Evolutionary conservation across 768 basidiomycete genomes (phyloP).

Genomic region (Auriculariales sp.): DNA sequence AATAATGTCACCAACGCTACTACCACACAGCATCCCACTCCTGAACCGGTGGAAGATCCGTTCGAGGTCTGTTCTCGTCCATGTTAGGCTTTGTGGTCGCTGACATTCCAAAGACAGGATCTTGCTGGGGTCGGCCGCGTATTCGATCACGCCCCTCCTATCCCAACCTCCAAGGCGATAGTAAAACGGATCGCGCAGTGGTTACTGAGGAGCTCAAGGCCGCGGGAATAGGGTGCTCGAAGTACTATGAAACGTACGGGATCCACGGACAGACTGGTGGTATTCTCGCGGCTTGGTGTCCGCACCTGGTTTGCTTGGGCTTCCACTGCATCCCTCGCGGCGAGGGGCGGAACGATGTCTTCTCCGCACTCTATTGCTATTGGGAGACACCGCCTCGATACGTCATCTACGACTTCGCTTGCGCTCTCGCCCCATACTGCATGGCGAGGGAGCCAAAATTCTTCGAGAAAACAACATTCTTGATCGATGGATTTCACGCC

Average conservation of each 20-base stretch:
- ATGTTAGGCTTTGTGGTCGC: not conserved
- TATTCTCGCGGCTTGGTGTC: no score
- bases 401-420: slow-evolving; percentile 20
- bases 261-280: no score
- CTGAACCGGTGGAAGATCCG: not conserved
- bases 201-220: not conserved
- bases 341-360: slow-evolving; percentile 25
- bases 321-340: slow-evolving; percentile 20
- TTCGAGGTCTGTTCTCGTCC: not conserved
- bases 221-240: no score
- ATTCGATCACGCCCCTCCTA: not conserved
- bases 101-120: not conserved
- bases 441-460: slow-evolving; percentile 15
- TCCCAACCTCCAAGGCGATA: not conserved
- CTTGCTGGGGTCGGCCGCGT: not conserved
- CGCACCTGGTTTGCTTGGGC: no score
- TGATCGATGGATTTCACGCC: slow-evolving; percentile 21
- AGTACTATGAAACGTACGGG: no score
- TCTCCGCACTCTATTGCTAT: slow-evolving; percentile 21
- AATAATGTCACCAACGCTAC: no score
- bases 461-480: slow-evolving; percentile 19
- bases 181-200: not conserved
- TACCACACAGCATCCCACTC: no score
- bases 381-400: slow-evolving; percentile 16
- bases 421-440: slow-evolving; percentile 19